Evolutionary conservation across 139 green algal species (phyloP).

Genomic region (Eudorina sp.): DNA sequence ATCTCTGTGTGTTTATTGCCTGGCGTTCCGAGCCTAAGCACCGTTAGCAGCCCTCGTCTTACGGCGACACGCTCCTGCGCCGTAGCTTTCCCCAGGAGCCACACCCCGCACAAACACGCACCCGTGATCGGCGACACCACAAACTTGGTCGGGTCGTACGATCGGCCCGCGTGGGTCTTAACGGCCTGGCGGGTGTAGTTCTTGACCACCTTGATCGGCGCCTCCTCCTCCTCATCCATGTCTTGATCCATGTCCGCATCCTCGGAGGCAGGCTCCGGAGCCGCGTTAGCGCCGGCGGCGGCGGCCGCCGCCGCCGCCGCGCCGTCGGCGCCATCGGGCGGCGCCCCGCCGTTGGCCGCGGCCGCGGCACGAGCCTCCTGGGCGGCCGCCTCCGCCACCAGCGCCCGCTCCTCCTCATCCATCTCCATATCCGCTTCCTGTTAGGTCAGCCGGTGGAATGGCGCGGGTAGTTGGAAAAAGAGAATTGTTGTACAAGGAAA

Average conservation of each 20-base stretch:
- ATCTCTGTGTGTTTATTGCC: too few species aligned
- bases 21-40: too few species aligned
- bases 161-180: slow-evolving; percentile 42
- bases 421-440: slow-evolving; percentile 89
- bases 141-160: slow-evolving; percentile 82
- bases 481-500: too few species aligned
- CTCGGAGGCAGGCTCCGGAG: not conserved
- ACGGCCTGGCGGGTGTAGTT: slow-evolving; percentile 88
- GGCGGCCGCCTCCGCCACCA: slow-evolving; percentile 80
- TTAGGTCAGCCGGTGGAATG: too few species aligned
- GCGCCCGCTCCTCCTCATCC: slow-evolving; percentile 89
- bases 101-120: slow-evolving; percentile 60
- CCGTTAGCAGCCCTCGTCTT: too few species aligned
- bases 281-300: slow-evolving; percentile 30
- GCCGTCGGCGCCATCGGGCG: slow-evolving; percentile 9
- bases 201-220: slow-evolving; percentile 86
- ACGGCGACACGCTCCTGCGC: too few species aligned
- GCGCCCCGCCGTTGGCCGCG: not conserved
- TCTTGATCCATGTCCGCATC: slow-evolving; percentile 67
- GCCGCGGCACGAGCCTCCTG: slow-evolving; percentile 9
- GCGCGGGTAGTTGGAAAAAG: too few species aligned
- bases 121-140: slow-evolving; percentile 97
- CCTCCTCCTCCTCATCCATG: slow-evolving; percentile 64
- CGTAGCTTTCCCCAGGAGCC: too few species aligned
- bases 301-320: not conserved